Evolutionary conservation across 2,329 filamentous ascomycete genomes (phyloP), one percentile per base, ranked within the genome.

Genomic region (Pseudogymnoascus pannorum): DNA sequence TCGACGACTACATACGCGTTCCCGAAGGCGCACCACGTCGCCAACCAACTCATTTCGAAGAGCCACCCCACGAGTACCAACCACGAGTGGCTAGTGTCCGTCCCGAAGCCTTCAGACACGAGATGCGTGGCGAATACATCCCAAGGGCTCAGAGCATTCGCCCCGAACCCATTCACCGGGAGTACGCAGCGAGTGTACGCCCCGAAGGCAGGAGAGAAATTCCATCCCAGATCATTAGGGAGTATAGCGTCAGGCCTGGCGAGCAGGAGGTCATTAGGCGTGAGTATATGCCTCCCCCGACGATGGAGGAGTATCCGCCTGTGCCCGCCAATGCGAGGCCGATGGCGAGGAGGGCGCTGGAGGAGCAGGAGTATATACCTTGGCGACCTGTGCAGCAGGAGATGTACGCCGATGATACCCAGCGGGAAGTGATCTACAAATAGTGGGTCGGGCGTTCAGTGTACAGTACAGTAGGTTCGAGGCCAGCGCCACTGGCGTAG

Each of bases 21-120:
- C 8, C 31, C n/a, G 57, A 58, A 24, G 16, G 22, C 11, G 8
- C 31, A 2, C 57, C 14, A 42, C 63, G 66, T 35, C 68, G 70
- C 14, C 67, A 69, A 58, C 64, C 67, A 29, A 68, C 64, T 40
- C 69, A 75, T 60, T 69, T 76, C 22, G 78, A 82, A 26, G 81
- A 81, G 16, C 75, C 80, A 2, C 72, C n/a, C 20, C 72, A 78
- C 57, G 81, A 84, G 60, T 85, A 84, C 69, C 72, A 75, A 6
- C 60, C 66, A 18, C 65, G 70, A 63, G 57, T 57, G 22, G 71
- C 75, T 9, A 73, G 71, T 57, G 72, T 72, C 33, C 72, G 68
- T 66, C 77, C 68, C 68, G 73, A 75, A n/a, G 60, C 72, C 2
- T 63, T 72, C 24, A 73, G 75, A 61, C 80, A 80, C 63, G 76